These are phyloP conservation scores for Fusarium abutilonis DNA, from an alignment of 2,329 filamentous ascomycete genomes.

Conservation along the genomic window DNA sequence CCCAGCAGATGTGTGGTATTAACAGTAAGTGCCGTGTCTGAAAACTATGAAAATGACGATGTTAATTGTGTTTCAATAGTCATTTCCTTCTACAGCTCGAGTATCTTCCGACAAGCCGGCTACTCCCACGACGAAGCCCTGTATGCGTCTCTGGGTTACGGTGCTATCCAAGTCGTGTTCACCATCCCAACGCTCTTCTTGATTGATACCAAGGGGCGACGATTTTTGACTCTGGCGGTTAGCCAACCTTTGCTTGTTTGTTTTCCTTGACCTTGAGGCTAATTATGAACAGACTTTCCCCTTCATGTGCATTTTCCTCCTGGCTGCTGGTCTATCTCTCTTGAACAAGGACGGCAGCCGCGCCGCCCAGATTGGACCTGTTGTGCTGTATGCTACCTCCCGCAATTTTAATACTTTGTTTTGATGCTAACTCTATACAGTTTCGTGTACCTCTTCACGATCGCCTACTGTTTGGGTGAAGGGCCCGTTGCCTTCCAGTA, in stretches of 20 bases:
- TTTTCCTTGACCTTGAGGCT: neutral
- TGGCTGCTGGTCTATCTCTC: slow-evolving; percentile 9
- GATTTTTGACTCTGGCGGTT: slow-evolving; percentile 17
- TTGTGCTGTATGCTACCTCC: slow-evolving; percentile 42
- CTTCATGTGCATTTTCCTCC: slow-evolving; percentile 23
- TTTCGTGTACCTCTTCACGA: slow-evolving; percentile 71
- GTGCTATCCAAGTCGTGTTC: slow-evolving; percentile 24
- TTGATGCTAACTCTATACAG: neutral
- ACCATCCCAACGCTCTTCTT: slow-evolving; percentile 29
- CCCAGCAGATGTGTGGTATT: slow-evolving; percentile 74
- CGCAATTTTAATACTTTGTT: neutral
- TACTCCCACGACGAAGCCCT: slow-evolving; percentile 10
- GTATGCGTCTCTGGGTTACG: slow-evolving; percentile 23
- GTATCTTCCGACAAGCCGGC: slow-evolving; percentile 10
- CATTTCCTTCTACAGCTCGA: slow-evolving; percentile 29
- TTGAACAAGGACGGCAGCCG: neutral
- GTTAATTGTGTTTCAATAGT: neutral
- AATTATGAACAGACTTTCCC: slow-evolving; percentile 4
- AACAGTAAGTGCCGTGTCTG: slow-evolving; percentile 56
- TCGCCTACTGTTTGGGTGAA: slow-evolving; percentile 73
- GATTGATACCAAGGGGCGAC: slow-evolving; percentile 27
- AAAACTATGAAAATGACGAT: neutral
- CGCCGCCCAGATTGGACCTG: slow-evolving; percentile 8
- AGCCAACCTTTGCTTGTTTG: neutral
- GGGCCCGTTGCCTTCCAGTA: slow-evolving; percentile 71